These are phyloP conservation scores for Plectosphaerella plurivora DNA, from an alignment of 2,329 filamentous ascomycete species.

Conservation along the genomic window DNA sequence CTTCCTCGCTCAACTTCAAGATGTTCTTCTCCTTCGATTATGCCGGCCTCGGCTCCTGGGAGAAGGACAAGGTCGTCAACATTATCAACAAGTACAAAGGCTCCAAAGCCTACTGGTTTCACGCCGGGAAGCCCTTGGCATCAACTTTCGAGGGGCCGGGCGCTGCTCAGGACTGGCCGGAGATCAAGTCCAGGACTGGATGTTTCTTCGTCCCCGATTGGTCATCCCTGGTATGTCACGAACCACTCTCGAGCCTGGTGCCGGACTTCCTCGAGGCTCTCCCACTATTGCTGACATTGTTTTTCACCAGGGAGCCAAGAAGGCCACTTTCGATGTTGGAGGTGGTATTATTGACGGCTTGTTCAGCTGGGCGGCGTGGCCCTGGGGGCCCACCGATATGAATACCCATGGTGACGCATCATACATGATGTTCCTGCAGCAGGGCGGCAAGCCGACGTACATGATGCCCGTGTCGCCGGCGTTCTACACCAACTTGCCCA, in stretches of 20 bases:
- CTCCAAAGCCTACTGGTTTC: slow-evolving; percentile 12
- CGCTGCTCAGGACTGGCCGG: slow-evolving; percentile 34
- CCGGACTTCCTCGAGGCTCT: too few species aligned
- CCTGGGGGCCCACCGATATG: slow-evolving; percentile 16
- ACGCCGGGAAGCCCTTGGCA: slow-evolving; percentile 25
- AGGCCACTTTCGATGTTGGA: slow-evolving; percentile 10
- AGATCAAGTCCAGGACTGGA: slow-evolving; percentile 31
- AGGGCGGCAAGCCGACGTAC: slow-evolving; percentile 23
- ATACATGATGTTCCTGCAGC: slow-evolving; percentile 9
- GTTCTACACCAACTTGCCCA: slow-evolving; percentile 56
- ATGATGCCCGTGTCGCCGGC: slow-evolving; percentile 55
- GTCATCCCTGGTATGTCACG: slow-evolving; percentile 26
- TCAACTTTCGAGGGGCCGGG: slow-evolving; percentile 40
- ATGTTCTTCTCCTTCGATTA: slow-evolving; percentile 28
- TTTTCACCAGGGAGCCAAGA: slow-evolving; percentile 19
- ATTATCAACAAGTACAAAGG: slow-evolving; percentile 5
- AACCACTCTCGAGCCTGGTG: too few species aligned
- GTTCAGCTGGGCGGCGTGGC: slow-evolving; percentile 33
- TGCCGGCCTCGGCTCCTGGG: slow-evolving; percentile 11
- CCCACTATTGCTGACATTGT: too few species aligned
- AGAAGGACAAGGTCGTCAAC: slow-evolving; percentile 5
- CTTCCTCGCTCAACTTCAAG: slow-evolving; percentile 16
- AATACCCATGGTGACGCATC: slow-evolving; percentile 14
- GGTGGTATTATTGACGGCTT: slow-evolving; percentile 24
- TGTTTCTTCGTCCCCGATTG: slow-evolving; percentile 42